These are phyloP conservation scores for Neopestalotiopsis sp. DNA, from an alignment of 2,329 filamentous ascomycete genomes.

Conservation along the genomic window DNA sequence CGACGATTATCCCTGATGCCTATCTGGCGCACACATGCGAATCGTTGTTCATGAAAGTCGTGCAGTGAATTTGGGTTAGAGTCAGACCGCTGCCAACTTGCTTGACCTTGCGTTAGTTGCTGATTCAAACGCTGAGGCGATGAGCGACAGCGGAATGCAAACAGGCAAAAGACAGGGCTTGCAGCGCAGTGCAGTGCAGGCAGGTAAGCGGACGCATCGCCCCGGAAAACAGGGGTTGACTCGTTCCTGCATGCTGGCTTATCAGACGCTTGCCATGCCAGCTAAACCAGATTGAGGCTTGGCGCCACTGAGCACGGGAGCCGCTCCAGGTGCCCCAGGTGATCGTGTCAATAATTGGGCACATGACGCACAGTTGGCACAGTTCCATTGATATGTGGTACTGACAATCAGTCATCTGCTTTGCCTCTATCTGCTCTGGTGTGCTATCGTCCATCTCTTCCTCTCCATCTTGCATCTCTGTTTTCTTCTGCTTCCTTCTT, in stretches of 20 bases:
- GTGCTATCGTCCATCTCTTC: background rate
- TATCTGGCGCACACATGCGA: no score
- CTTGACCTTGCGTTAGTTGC: no score
- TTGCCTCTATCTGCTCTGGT: background rate
- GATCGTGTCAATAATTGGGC: conserved; percentile 15
- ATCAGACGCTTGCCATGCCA: background rate
- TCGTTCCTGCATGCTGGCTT: background rate
- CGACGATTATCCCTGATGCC: no score
- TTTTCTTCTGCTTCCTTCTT: no score
- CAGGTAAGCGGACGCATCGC: background rate
- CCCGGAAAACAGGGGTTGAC: background rate
- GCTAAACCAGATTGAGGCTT: conserved; percentile 3
- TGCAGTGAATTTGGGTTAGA: no score
- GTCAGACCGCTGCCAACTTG: no score
- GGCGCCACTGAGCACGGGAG: background rate
- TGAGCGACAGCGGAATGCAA: background rate
- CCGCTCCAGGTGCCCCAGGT: background rate
- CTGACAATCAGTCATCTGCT: background rate
- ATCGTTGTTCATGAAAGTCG: no score
- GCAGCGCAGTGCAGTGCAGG: no score
- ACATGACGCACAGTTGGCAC: conserved; percentile 16
- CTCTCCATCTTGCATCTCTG: background rate
- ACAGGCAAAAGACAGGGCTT: background rate
- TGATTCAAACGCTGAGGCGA: no score
- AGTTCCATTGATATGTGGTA: background rate